phyloP scores from a whole-genome alignment of 139 green algal species.

The Desmodesmus armatus region DNA sequence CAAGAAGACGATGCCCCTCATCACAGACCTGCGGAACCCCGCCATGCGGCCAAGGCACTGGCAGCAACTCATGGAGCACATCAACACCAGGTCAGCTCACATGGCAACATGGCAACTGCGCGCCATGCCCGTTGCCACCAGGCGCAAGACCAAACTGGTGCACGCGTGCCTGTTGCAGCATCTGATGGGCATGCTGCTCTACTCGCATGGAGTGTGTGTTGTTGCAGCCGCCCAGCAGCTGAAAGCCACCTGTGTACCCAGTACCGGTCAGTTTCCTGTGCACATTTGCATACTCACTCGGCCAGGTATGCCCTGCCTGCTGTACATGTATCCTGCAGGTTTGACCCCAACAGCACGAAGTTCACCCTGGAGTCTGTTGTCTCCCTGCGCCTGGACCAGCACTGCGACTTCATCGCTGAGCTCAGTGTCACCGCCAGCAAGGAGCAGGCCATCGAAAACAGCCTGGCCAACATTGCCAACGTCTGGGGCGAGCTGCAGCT shows the following conservation, averaged over 20 bases:
- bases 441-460: conserved; percentile 73
- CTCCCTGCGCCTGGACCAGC: conserved; percentile 77
- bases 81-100: conserved; percentile 47
- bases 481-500: conserved; percentile 64
- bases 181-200: not conserved
- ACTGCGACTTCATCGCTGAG: conserved; percentile 86
- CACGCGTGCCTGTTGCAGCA: not conserved
- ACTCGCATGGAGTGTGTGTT: too few species aligned
- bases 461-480: conserved; percentile 46
- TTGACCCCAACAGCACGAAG: conserved; percentile 71
- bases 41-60: conserved; percentile 88
- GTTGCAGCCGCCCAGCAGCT: too few species aligned
- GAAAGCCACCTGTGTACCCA: too few species aligned
- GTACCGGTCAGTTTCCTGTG: not conserved
- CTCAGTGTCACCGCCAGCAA: conserved; percentile 84
- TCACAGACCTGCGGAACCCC: conserved; percentile 88
- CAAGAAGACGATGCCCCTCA: conserved; percentile 92
- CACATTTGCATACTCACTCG: not conserved
- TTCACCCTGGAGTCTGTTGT: conserved; percentile 88
- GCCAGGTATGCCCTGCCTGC: not conserved
- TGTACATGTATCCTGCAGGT: conserved; percentile 42
- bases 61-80: conserved; percentile 79
- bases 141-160: not conserved
- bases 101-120: not conserved
- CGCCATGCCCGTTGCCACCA: not conserved